Base-by-base conservation (phyloP, 2,329 filamentous ascomycete species). In the Epichloe brachyelytri region DNA sequence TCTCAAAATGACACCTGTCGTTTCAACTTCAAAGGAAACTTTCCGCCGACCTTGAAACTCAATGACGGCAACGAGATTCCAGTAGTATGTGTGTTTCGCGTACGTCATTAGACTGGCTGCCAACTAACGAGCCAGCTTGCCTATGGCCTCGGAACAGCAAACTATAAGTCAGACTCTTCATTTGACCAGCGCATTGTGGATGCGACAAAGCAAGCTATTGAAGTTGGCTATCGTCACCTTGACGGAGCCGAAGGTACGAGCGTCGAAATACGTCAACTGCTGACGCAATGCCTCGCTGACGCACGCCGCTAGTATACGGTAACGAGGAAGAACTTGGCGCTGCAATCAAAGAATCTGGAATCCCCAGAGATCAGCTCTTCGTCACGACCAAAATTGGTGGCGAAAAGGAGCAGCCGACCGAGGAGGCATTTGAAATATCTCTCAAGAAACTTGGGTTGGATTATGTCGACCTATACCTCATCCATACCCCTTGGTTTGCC, bases 41-140 rank as follows among this genome's bases (percentile, higher is more conserved):
- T 66, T 48, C 64, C 83, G 39, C 82, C 82, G 1, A 71, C 66
- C 50, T 65, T 88, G 50, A 86, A 83, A 68, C 73, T 90, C 51
- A 87, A 86, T 58, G 83, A 90, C 69, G 85, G 84, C 54, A 78
- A 79, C 54, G 76, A 79, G 52, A 86, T 90, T 49, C 86, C 86
- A 11, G 75, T 85, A 72, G 80, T 83, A 68, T 55, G 71, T 20
- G 1, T 30, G 34, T 37, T 40, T 49, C 22, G 17, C n/a, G 4
- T 14, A 3, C 33, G 6, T 15, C 20, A 43, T 2, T 47, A 41
- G 48, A 20, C 22, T n/a, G 15, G 11, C 30, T 12, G 26, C 39
- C 37, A 38, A 39, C 11, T 30, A 40, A 17, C 12, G 12, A 48
- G 34, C 10, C 53, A 85, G 81, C 69, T 89, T 17, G 82, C 74